Evolutionary conservation across 148 eudicot species (phyloP), one percentile per base, ranked within the genome.

Genomic region (Fagopyrum esculentum): DNA sequence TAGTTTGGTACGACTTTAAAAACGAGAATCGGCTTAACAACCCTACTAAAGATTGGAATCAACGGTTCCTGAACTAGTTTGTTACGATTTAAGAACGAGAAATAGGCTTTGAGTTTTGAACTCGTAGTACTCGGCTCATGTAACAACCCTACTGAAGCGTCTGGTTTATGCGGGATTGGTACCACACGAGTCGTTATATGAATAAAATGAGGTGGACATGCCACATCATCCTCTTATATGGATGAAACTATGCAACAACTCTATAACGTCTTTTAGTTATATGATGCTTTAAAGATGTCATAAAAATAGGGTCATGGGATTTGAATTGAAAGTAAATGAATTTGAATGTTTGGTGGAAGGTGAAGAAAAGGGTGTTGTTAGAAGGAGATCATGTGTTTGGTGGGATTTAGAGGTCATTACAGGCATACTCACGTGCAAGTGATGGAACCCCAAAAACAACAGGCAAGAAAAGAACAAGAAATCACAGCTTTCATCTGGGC

Each of bases 321-420:
- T 55, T 55, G 26, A 55, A 54, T 54, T 19, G 63, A 29, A 57
- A 57, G 30, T 5, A 22, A 0, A 16, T 1, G 1, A 1, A 52
- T 15, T 16, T 22, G 22, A 17, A 55, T 17, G 63, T 57, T 57
- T 57, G 29, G 22, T 57, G 63, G 11, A 57, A 57, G 6, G 10
- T 19, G 63, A 57, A 57, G 1, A 57, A n/a, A 57, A 57, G 29
- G 22, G 7, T 55, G 6, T 55, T 55, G 60, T n/a, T 55, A 16
- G 60, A 55, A 57, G 30, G 63, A 57, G 19, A 57, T 57, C 63
- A 57, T 57, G 63, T 57, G 63, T 57, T 57, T 57, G 63, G 63
- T 57, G 63, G 63, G 63, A 57, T 22, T 17, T 57, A 35, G 63
- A 57, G 3, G 29, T 19, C 63, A 57, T 57, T 9, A 17, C 30